These are phyloP conservation scores for Diversispora eburnea DNA, from an alignment of 192 early-diverging fungal species.

Conservation along the genomic window DNA sequence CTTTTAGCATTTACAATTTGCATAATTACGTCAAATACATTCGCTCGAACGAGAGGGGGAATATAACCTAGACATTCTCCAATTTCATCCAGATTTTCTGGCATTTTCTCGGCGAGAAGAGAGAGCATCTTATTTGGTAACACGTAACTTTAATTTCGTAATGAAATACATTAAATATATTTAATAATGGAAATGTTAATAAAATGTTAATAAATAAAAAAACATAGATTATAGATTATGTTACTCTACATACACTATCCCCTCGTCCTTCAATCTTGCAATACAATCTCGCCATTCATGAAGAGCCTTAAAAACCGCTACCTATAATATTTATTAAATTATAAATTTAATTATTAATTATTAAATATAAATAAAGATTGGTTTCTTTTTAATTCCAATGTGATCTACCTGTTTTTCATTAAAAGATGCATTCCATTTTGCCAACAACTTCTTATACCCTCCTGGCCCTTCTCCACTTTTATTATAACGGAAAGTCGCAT, in stretches of 20 bases:
- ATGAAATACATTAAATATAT: not conserved
- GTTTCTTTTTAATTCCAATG: not conserved
- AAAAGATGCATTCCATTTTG: constrained; percentile 61
- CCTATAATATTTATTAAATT: constrained; percentile 32
- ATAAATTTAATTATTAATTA: not conserved
- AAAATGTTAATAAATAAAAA: not conserved
- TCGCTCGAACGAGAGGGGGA: constrained; percentile 81
- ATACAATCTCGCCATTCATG: constrained; percentile 91
- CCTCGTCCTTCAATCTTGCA: constrained; percentile 95
- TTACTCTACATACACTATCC: constrained; percentile 29
- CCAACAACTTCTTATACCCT: constrained; percentile 76
- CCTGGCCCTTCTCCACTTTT: constrained; percentile 69
- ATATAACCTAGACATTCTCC: constrained; percentile 70
- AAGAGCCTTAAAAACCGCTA: constrained; percentile 81
- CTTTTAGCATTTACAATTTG: constrained; percentile 1
- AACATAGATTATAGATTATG: no score
- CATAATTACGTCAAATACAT: constrained; percentile 69
- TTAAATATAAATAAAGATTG: not conserved
- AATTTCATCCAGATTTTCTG: constrained; percentile 58
- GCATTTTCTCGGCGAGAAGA: constrained; percentile 67
- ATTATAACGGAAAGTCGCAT: constrained; percentile 86
- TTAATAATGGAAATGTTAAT: not conserved
- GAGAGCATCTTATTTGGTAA: constrained; percentile 89
- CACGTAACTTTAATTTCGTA: constrained; percentile 60
- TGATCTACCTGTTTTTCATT: constrained; percentile 41